Base-by-base conservation (phyloP, 1,284 basidiomycete genomes). In the Filobasidium uniguttulatum region DNA sequence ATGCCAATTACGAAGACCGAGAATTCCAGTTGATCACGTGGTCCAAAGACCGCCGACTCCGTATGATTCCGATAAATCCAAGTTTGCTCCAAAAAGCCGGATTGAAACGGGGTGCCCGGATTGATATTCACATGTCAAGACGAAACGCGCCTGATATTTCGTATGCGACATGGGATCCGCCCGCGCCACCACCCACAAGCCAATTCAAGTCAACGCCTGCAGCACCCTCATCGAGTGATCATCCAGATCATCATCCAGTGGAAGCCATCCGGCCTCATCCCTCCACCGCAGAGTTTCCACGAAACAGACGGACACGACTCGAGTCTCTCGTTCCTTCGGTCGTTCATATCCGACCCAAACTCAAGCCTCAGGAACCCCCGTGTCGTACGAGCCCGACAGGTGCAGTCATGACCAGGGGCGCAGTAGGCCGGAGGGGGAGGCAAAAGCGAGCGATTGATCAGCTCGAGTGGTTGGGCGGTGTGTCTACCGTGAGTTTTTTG, bases 21-120 rank as follows among this genome's bases (percentile, higher is more conserved):
- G 81, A 85, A 52, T 91, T 89, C 65, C 90, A 94, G 64, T 75
- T 98, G 3, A 86, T 98, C 45, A 97, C 91, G 0, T 97, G 91
- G 93, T 87, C 86, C 1, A 93, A 91, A 66, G 94, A 97, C 62
- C 79, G 88, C 37, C 93, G 85, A 0, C 71, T 99, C 30, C 73
- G 88, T 8, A 84, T 97, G 58, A 96, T 90, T 87, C 90, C 90
- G 0, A 74, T 97, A 4, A 77, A 81, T 44, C 68, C 73, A 1
- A 81, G 85, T 36, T 75, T 76, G 23, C 79, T 85, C 12, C 31
- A 63, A 51, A 54, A 53, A 17, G 63, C 63, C 8, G 77, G 76
- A 1, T 75, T 73, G 61, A 63, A 66, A 22, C 70, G 69, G 15
- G 73, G 75, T 17, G 61, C 62, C 1, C 71, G 69, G 0, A 77